Evolutionary conservation across 495 filamentous ascomycete genomes (phyloP).

Genomic region (Hypoxylon subgilvum): DNA sequence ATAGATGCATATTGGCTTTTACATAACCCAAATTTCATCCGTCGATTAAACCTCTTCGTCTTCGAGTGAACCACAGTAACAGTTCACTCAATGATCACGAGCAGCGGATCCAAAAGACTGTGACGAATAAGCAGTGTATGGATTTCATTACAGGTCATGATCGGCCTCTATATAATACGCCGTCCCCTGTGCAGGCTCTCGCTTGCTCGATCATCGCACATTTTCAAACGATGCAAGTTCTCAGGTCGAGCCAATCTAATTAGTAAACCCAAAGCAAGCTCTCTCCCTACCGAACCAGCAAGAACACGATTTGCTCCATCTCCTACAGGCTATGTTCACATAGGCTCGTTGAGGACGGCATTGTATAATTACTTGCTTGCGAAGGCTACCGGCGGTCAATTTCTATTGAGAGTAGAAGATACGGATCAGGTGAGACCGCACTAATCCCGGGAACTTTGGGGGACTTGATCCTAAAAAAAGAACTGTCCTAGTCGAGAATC

Average conservation of each 20-base stretch:
- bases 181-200: slow-evolving; percentile 25
- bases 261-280: background rate
- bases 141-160: slow-evolving; percentile 28
- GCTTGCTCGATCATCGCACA: slow-evolving; percentile 14
- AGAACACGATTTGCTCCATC: slow-evolving; percentile 95
- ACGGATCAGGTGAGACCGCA: slow-evolving; percentile 80
- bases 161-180: slow-evolving; percentile 27
- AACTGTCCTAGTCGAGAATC: slow-evolving; percentile 41
- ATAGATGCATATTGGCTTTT: no score
- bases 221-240: slow-evolving; percentile 35
- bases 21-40: no score
- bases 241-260: slow-evolving; percentile 21
- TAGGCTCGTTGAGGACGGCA: slow-evolving; percentile 89
- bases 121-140: no score
- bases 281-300: slow-evolving; percentile 68
- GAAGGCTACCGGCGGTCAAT: slow-evolving; percentile 87
- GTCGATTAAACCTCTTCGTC: no score
- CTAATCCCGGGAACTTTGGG: no score
- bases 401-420: slow-evolving; percentile 90
- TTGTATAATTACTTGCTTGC: slow-evolving; percentile 91
- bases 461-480: no score
- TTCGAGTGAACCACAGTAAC: background rate
- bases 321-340: slow-evolving; percentile 90
- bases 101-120: background rate
- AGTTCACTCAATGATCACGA: background rate